These are phyloP conservation scores for Hypoxylon intermedium DNA, from an alignment of 495 filamentous ascomycete genomes.

Conservation along the genomic window DNA sequence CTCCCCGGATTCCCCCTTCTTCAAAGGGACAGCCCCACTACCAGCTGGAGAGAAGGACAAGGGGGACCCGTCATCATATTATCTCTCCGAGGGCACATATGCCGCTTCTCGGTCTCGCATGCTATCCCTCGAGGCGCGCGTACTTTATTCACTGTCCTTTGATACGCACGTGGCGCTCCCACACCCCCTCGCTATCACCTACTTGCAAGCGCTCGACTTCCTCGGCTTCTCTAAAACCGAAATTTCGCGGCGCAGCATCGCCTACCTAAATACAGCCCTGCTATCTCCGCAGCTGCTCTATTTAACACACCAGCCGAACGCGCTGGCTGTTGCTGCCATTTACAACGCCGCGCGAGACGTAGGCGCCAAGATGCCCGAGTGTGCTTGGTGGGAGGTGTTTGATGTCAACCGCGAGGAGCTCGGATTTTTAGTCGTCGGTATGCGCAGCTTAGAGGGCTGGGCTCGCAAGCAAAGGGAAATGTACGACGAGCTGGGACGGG, in stretches of 20 bases:
- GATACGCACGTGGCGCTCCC: slow-evolving; percentile 83
- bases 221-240: slow-evolving; percentile 38
- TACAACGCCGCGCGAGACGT: slow-evolving; percentile 87
- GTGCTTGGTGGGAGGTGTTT: slow-evolving; percentile 97
- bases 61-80: slow-evolving; percentile 64
- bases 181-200: slow-evolving; percentile 88
- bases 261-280: slow-evolving; percentile 81
- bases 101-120: slow-evolving; percentile 66
- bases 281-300: slow-evolving; percentile 89
- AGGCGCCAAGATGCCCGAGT: slow-evolving; percentile 75
- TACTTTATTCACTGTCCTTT: slow-evolving; percentile 79
- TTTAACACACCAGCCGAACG: slow-evolving; percentile 86
- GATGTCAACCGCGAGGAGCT: slow-evolving; percentile 96
- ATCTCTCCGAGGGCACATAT: slow-evolving; percentile 77
- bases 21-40: slow-evolving; percentile 36
- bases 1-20: slow-evolving; percentile 69
- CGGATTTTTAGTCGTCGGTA: slow-evolving; percentile 87
- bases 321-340: slow-evolving; percentile 84
- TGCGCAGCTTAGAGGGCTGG: slow-evolving; percentile 81
- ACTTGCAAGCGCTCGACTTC: slow-evolving; percentile 85
- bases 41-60: background rate
- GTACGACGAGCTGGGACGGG: slow-evolving; percentile 39
- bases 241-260: slow-evolving; percentile 69
- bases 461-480: slow-evolving; percentile 55
- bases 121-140: slow-evolving; percentile 72